A percentile compares a stretch with the other conserved stretches of the same genome.
phyloP scores from a whole-genome alignment of 768 basidiomycete species.

The Polyporus arcularius region DNA sequence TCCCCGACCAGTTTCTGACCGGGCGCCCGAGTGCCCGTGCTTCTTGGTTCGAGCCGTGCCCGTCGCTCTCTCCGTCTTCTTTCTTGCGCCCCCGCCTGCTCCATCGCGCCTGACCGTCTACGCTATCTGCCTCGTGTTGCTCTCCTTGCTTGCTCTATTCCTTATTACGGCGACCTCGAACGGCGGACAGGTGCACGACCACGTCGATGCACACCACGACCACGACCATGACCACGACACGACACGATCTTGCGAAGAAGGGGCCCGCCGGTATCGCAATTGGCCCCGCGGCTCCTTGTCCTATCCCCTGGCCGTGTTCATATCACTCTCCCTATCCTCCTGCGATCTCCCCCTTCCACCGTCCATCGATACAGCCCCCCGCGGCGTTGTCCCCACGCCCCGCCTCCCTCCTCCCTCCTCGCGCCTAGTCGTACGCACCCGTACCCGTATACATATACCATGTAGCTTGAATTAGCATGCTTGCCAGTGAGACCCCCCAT shows the following conservation, averaged over 20 bases:
- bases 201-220: not conserved
- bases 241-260: not conserved
- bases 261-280: not conserved
- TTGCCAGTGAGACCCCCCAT: too few species aligned
- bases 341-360: not conserved
- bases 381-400: too few species aligned
- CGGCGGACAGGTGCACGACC: not conserved
- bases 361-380: too few species aligned
- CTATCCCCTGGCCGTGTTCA: not conserved
- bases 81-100: not conserved
- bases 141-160: slow-evolving; percentile 1
- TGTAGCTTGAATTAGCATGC: too few species aligned
- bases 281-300: not conserved
- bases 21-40: not conserved
- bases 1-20: slow-evolving; percentile 22
- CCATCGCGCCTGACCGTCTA: not conserved
- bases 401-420: too few species aligned
- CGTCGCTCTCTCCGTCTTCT: not conserved
- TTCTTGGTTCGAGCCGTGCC: not conserved
- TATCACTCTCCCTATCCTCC: not conserved
- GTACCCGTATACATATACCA: not conserved
- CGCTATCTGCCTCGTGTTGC: not conserved
- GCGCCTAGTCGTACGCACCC: not conserved
- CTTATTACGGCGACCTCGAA: not conserved
- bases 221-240: not conserved